Conservation (phyloP, 306 rosid species). For the Dalbergia cochinchinensis region DNA sequence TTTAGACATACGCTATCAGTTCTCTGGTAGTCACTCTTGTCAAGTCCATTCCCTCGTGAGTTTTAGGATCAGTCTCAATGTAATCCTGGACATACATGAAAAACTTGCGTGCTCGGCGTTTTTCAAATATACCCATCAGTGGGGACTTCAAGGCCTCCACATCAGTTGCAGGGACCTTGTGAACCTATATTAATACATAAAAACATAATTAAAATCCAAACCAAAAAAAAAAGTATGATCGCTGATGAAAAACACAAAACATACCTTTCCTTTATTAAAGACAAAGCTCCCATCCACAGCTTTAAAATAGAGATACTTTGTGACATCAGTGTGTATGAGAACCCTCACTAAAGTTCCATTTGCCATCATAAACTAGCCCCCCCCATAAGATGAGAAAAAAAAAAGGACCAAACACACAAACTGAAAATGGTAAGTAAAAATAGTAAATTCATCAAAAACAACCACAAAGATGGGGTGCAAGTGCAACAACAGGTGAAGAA, state of each 20-base stretch:
- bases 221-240: background rate
- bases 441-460: background rate
- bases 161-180: constrained; percentile 93
- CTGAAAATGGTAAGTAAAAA: background rate
- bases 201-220: background rate
- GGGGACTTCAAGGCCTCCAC: constrained; percentile 97
- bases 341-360: constrained; percentile 95
- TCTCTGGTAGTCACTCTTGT: constrained; percentile 85
- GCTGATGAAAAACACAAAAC: background rate
- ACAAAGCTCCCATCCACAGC: constrained; percentile 86
- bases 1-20: constrained; percentile 73
- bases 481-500: background rate
- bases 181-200: constrained; percentile 60
- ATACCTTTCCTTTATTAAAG: constrained; percentile 85
- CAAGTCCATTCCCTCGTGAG: constrained; percentile 92
- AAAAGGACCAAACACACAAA: background rate
- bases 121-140: constrained; percentile 96
- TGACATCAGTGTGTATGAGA: constrained; percentile 94
- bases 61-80: constrained; percentile 79
- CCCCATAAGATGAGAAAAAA: background rate
- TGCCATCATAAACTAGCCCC: constrained; percentile 92
- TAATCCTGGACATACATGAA: constrained; percentile 90
- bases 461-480: background rate
- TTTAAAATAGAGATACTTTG: constrained; percentile 92
- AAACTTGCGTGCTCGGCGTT: constrained; percentile 95